phyloP scores from a whole-genome alignment of 106 monocot genomes.

The Gastrodia elata region DNA sequence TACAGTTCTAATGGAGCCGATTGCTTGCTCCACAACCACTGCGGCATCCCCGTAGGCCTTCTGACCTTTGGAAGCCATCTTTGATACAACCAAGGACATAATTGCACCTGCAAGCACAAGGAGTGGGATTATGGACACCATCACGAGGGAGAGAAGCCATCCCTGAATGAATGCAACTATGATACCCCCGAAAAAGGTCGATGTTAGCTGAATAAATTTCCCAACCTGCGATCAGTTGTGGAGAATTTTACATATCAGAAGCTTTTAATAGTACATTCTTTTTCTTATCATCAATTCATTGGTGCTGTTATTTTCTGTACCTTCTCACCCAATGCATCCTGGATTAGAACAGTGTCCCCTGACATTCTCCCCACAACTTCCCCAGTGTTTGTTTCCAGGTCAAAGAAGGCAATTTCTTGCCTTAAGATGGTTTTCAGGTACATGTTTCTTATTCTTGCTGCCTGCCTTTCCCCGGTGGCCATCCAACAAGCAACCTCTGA shows the following conservation, averaged over 20 bases:
- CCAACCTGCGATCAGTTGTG: conserved; percentile 30
- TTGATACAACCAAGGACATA: conserved; percentile 35
- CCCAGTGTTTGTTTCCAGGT: conserved; percentile 60
- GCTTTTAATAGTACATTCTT: neutral
- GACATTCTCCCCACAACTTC: conserved; percentile 60
- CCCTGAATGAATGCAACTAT: conserved; percentile 59
- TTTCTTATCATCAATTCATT: neutral
- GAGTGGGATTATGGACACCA: conserved; percentile 56
- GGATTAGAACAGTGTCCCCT: conserved; percentile 51
- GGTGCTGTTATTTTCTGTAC: conserved; percentile 10
- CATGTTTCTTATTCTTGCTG: conserved; percentile 46
- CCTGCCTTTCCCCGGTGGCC: conserved; percentile 51
- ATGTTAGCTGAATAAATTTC: conserved; percentile 54
- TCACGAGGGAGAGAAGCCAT: conserved; percentile 79
- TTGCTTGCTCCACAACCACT: conserved; percentile 56
- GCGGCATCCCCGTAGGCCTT: conserved; percentile 55
- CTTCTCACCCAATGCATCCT: conserved; percentile 71
- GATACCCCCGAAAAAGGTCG: conserved; percentile 75
- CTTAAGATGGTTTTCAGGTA: conserved; percentile 45
- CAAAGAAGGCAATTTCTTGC: conserved; percentile 76
- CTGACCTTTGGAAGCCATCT: conserved; percentile 51
- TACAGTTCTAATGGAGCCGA: conserved; percentile 76
- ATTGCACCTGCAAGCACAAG: conserved; percentile 42
- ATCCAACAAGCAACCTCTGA: conserved; percentile 72
- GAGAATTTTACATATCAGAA: neutral